Evolutionary conservation across 257 asterid genomes (phyloP), one percentile per base, ranked within the genome.

Genomic region (Solanum appendiculatum): DNA sequence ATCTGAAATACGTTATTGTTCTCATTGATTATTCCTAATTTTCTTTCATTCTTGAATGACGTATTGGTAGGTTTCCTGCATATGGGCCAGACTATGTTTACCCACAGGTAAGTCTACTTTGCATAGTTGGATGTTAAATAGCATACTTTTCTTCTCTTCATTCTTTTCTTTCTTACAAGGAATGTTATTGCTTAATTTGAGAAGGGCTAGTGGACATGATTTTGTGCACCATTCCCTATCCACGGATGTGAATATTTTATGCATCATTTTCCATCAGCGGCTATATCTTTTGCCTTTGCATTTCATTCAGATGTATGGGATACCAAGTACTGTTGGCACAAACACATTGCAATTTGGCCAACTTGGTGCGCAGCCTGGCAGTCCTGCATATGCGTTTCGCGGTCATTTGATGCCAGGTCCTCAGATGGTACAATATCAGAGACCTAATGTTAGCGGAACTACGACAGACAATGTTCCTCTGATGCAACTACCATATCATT

Each of bases 401-500:
- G 83, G 87, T 46, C 78, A 85, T 68, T 29, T 85, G 83, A 70
- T 85, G 87, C 69, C 87, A 12, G 83, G 87, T 48, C 83, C 87
- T 85, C 87, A 85, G 63, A 85, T 85, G 72, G 37, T 70, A 23
- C 87, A 85, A 56, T 85, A 85, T 85, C 87, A 85, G 63, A 85
- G 87, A 85, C 87, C 87, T 85, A 85, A 70, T 86, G 54, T 75
- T 25, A 37, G 86, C 34, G 91, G 90, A 56, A 25, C 84, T 39
- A 63, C 78, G 16, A 66, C 90, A 81, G 91, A 85, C 20, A 73
- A 37, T 42, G 84, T 77, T 85, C 70, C 91, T 5, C 20, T 86
- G 39, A 69, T 87, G 85, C 92, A 86, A 44, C 25, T 86, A 36
- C 88, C 91, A 7, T 82, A 89, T 74, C 82, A 85, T 46, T 73